Base-by-base conservation (phyloP, 352 stramenopile species). In the Globisporangium rhizosaccharum region DNA sequence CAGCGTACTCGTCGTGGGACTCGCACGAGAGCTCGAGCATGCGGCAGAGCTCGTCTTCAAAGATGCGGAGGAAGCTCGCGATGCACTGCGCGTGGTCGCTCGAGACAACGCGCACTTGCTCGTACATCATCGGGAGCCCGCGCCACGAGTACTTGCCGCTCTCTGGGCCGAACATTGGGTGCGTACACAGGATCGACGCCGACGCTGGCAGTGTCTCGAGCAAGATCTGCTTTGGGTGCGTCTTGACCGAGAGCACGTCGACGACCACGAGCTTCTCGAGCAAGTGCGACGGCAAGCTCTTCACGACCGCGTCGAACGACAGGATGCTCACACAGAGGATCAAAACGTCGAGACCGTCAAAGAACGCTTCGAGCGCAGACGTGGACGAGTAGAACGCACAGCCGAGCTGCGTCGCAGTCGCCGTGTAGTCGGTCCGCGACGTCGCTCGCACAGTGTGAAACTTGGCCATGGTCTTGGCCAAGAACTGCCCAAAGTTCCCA, bases 161-260 rank as follows among this genome's bases (percentile, higher is more conserved):
- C 72, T 98, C 96, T 1, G 96, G 95, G 45, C 96, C 96, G 74
- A 99, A 99, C 96, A 99, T 99, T 2, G 96, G 96, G 76, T 99
- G 96, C 17, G 96, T 98, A 62, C 94, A 98, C 39, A 99, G 70
- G 39, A 99, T 95, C 58, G 97, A 95, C 54, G 81, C 88, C 62
- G 88, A 88, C 46, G 75, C 59, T 2, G 96, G 96, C 17, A 98
- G 64, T n/a, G 89, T 59, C 39, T 96, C 71, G 45, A 98, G 79
- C 74, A 99, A 62, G 44, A 97, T 85, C 62, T 97, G 75, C 67
- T 97, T 97, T 33, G 97, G 76, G 74, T 99, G 95, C 49, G 96
- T 97, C 72, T 99, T 99, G n/a, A 99, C 96, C 56, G 90, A 98
- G 46, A 99, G 74, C 54, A 99, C 97, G 74, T 99, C 97, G 14